phyloP scores from a whole-genome alignment of 495 filamentous ascomycete species.

The Platismatia glauca region DNA sequence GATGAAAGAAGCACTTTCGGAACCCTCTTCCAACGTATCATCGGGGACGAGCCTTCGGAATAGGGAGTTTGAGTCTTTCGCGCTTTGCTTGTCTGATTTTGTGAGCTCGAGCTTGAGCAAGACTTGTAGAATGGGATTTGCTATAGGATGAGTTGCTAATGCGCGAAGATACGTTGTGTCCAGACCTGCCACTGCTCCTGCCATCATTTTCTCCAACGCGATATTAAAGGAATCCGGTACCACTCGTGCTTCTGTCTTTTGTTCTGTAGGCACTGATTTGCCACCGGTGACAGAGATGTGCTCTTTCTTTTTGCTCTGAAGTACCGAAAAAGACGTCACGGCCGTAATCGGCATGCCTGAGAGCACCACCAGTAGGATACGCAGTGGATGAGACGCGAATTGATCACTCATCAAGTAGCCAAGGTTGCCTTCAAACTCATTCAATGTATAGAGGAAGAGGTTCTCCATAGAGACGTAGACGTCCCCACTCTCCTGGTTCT shows the following conservation, averaged over 20 bases:
- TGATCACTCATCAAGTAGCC: constrained; percentile 76
- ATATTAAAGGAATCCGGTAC: constrained; percentile 72
- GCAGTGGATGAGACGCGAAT: constrained; percentile 84
- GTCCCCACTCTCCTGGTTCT: constrained; percentile 26
- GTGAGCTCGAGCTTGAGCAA: constrained; percentile 75
- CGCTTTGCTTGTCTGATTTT: constrained; percentile 54
- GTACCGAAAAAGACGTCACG: constrained; percentile 52
- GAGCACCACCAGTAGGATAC: constrained; percentile 75
- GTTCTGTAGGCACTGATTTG: constrained; percentile 24
- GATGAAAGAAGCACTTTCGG: constrained; percentile 60
- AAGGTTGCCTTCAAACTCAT: constrained; percentile 75
- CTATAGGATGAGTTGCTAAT: constrained; percentile 76
- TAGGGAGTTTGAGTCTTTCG: constrained; percentile 51
- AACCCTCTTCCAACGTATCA: constrained; percentile 49
- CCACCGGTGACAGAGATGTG: constrained; percentile 46
- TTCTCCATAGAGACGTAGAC: constrained; percentile 62
- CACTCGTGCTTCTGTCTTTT: constrained; percentile 31
- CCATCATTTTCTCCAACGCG: constrained; percentile 70
- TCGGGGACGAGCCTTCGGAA: constrained; percentile 56
- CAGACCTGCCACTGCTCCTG: constrained; percentile 58
- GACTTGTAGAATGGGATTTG: constrained; percentile 82
- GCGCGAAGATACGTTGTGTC: constrained; percentile 66
- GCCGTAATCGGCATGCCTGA: constrained; percentile 69
- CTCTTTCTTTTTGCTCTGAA: constrained; percentile 88
- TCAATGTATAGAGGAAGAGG: constrained; percentile 69